Base-by-base conservation (phyloP, 352 stramenopile species). In the Globisporangium cystogenes region DNA sequence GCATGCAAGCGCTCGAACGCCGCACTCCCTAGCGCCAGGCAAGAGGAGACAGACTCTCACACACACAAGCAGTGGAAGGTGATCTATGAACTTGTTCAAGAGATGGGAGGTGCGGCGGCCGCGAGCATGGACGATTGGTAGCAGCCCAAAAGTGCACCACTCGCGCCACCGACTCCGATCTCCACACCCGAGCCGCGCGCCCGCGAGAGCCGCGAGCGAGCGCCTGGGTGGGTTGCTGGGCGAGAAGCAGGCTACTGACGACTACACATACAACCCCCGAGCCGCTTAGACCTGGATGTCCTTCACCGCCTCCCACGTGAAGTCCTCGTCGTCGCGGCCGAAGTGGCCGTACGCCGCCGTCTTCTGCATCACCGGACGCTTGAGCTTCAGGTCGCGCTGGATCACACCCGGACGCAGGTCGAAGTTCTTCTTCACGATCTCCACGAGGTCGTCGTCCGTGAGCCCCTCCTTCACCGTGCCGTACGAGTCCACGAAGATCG, bases 361-460 rank as follows among this genome's bases (percentile, higher is more conserved):
- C 82, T 99, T 99, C 69, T 97, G 90, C 88, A 99, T 98, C 47
- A 99, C 81, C 47, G 97, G 96, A 43, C 92, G 86, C 67, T 97
- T 97, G 53, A 99, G 82, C 68, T 99, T 88, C 33, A 99, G 81
- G 72, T 99, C 96, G 59, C 96, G 96, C 67, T 99, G 94, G 71
- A 99, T 98, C 72, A 96, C 97, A 69, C 97, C 97, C 29, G 96
- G 96, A 58, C 92, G 87, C 51, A 99, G 73, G 78, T 99, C 97
- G 68, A 99, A 99, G 77, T 99, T 99, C 74, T 98, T 98, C 60
- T 99, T 98, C 55, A 99, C 89, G 60, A 99, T 93, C 61, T 98
- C 89, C 15, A 97, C 90, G 46, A 99, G 80, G 53, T 99, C 96
- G 21, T 87, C 76, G 75, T 99, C 97, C 14, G 92, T 91, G 79